These are phyloP conservation scores for Terfezia claveryi DNA, from an alignment of 495 filamentous ascomycete species.

Conservation along the genomic window DNA sequence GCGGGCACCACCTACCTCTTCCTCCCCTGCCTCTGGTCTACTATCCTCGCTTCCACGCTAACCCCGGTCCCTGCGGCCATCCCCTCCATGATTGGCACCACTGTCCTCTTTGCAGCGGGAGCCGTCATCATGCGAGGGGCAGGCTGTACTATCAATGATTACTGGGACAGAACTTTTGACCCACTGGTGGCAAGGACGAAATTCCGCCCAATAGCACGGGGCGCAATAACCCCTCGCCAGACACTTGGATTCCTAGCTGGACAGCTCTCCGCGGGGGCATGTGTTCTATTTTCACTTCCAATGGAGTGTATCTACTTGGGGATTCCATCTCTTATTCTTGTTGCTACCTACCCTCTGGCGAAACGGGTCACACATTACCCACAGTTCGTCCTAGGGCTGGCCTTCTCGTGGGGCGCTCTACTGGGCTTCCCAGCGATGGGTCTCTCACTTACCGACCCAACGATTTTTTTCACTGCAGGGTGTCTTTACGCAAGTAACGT, in stretches of 20 bases:
- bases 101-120: slow-evolving; percentile 60
- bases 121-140: slow-evolving; percentile 91
- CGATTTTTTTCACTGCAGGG: slow-evolving; percentile 43
- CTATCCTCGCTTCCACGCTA: slow-evolving; percentile 44
- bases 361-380: slow-evolving; percentile 91
- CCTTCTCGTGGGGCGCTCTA: slow-evolving; percentile 92
- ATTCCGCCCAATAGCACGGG: slow-evolving; percentile 69
- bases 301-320: slow-evolving; percentile 65
- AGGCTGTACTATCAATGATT: slow-evolving; percentile 94
- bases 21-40: slow-evolving; percentile 86
- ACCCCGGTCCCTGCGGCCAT: slow-evolving; percentile 36
- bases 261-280: slow-evolving; percentile 63
- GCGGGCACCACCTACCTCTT: slow-evolving; percentile 88
- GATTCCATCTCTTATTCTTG: slow-evolving; percentile 61
- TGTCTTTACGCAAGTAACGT: slow-evolving; percentile 68
- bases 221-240: slow-evolving; percentile 50
- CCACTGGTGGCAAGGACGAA: slow-evolving; percentile 71
- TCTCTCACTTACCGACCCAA: slow-evolving; percentile 44
- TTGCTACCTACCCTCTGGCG: slow-evolving; percentile 68
- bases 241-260: slow-evolving; percentile 63
- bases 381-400: slow-evolving; percentile 73
- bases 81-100: slow-evolving; percentile 36
- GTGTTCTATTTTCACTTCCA: slow-evolving; percentile 69
- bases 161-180: slow-evolving; percentile 89
- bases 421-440: slow-evolving; percentile 92